Evolutionary conservation across 2,329 filamentous ascomycete genomes (phyloP).

Genomic region (Talaromyces sp.): DNA sequence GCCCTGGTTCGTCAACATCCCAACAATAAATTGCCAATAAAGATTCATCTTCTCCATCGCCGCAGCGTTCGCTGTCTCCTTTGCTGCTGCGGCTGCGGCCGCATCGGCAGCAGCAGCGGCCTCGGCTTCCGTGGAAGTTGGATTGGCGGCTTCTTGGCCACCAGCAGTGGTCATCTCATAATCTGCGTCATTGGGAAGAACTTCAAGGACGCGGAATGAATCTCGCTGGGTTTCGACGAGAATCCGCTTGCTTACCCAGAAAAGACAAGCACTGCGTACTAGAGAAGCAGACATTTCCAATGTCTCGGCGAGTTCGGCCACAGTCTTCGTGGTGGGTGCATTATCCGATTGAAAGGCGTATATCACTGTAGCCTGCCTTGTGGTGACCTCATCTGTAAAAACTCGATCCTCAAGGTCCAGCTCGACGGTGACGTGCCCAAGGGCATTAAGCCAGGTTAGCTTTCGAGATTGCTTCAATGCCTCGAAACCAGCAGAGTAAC

Average conservation of each 20-base stretch:
- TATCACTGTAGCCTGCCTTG: constrained; percentile 85
- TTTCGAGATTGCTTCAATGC: constrained; percentile 78
- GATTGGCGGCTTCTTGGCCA: constrained; percentile 23
- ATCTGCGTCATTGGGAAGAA: constrained; percentile 39
- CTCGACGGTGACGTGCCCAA: constrained; percentile 76
- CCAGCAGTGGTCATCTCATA: constrained; percentile 23
- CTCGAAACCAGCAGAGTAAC: constrained; percentile 74
- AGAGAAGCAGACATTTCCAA: constrained; percentile 56
- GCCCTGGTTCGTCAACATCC: constrained; percentile 91
- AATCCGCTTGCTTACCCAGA: constrained; percentile 61
- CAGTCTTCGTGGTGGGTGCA: constrained; percentile 36
- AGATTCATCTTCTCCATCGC: constrained; percentile 67
- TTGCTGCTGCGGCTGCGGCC: constrained; percentile 42
- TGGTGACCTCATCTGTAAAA: constrained; percentile 67
- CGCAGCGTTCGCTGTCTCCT: constrained; percentile 52
- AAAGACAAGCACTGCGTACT: constrained; percentile 58
- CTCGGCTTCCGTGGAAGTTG: constrained; percentile 27
- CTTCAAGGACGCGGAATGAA: constrained; percentile 57
- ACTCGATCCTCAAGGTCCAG: constrained; percentile 79
- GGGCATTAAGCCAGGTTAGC: constrained; percentile 79
- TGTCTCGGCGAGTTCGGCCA: constrained; percentile 45
- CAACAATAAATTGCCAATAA: constrained; percentile 88
- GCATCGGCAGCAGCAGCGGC: constrained; percentile 41
- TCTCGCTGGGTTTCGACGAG: constrained; percentile 47
- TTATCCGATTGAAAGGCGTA: constrained; percentile 66